Percentiles rank a stretch among this genome's conserved stretches.
Evolutionary conservation across 768 basidiomycete genomes (phyloP).

Genomic region (Naganishia antarctica): DNA sequence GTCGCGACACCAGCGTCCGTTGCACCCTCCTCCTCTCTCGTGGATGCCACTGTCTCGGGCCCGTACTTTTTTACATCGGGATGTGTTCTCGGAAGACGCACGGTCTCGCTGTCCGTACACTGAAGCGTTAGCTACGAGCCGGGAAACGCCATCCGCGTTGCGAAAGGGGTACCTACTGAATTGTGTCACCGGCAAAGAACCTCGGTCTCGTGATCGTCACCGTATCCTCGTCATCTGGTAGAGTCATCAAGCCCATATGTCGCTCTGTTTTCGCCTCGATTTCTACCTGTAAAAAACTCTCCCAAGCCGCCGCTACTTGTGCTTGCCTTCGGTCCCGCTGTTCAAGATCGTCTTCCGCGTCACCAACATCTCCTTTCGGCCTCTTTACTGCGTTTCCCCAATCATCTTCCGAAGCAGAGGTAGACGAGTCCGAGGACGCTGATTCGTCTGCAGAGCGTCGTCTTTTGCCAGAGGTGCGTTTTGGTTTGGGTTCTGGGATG

Average conservation of each 20-base stretch:
- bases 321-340: neutral
- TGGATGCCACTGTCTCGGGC: neutral
- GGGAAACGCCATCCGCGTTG: neutral
- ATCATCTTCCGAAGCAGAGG: neutral
- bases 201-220: constrained; percentile 39
- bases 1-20: neutral
- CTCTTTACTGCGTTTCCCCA: neutral
- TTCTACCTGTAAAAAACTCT: constrained; percentile 7
- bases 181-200: constrained; percentile 42
- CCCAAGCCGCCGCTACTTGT: neutral
- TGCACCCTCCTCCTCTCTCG: neutral
- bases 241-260: neutral
- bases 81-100: constrained; percentile 33
- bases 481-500: neutral
- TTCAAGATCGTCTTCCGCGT: neutral
- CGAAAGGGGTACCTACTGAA: constrained; percentile 32
- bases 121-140: neutral
- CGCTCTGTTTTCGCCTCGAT: constrained; percentile 15
- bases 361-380: neutral
- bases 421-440: neutral
- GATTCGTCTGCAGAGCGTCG: neutral
- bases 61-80: constrained; percentile 36
- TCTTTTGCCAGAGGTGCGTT: neutral
- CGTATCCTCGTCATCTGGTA: constrained; percentile 25
- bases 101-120: constrained; percentile 38